Percentiles rank a stretch among this genome's conserved stretches.
These are phyloP conservation scores for Aspergillus novoparasiticus DNA, from an alignment of 2,329 filamentous ascomycete species.

Conservation along the genomic window DNA sequence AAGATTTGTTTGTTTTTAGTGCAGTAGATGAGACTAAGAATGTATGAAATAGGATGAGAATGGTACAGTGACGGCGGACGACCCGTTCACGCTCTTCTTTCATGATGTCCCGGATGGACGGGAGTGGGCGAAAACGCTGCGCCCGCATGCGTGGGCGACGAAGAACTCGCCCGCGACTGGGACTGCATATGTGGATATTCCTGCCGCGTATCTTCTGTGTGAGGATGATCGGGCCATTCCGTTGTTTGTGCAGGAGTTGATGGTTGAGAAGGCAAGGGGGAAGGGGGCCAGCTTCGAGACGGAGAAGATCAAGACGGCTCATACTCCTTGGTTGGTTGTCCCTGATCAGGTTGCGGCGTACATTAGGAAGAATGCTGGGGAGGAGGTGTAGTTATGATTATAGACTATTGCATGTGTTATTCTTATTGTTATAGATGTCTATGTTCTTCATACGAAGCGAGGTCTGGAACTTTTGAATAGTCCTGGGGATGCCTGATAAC, in stretches of 20 bases:
- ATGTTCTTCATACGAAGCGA: background rate
- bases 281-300: conserved; percentile 32
- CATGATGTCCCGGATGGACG: conserved; percentile 34
- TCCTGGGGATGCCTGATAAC: too few relatives aligned
- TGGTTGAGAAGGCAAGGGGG: conserved; percentile 32
- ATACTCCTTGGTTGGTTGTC: conserved; percentile 34
- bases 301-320: conserved; percentile 30
- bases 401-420: background rate
- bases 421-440: background rate
- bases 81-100: conserved; percentile 32
- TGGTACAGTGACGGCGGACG: conserved; percentile 27
- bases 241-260: conserved; percentile 31
- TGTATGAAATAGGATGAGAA: conserved; percentile 18
- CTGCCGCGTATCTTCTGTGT: conserved; percentile 30
- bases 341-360: conserved; percentile 24
- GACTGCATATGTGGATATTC: conserved; percentile 29
- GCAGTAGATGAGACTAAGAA: too few relatives aligned
- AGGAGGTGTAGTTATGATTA: background rate
- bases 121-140: conserved; percentile 31
- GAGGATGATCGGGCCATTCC: conserved; percentile 35
- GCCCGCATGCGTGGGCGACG: conserved; percentile 34
- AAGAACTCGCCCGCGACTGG: conserved; percentile 30
- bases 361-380: conserved; percentile 19
- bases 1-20: too few relatives aligned
- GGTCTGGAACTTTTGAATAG: background rate